Conservation (phyloP, 768 basidiomycete species). For the Coprinopsis cinerea region DNA sequence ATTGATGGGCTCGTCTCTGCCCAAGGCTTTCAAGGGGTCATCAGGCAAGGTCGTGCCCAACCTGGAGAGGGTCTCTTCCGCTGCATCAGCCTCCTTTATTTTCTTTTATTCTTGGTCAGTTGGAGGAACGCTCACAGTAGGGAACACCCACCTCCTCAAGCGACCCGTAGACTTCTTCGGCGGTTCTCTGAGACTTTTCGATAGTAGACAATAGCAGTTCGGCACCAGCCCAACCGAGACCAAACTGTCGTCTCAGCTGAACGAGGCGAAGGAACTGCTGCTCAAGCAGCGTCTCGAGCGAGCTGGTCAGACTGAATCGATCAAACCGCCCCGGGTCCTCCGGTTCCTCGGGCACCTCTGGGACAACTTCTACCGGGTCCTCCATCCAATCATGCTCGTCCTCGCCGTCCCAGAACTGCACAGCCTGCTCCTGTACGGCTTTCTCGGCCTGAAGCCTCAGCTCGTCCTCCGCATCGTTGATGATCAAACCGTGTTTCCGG, state of each 20-base stretch:
- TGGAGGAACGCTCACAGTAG: neutral
- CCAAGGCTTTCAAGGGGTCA: constrained; percentile 42
- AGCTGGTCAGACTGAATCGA: constrained; percentile 56
- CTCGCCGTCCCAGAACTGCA: constrained; percentile 21
- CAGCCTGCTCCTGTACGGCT: constrained; percentile 24
- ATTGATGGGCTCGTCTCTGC: constrained; percentile 38
- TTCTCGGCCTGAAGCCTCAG: constrained; percentile 27
- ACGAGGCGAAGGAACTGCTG: constrained; percentile 50
- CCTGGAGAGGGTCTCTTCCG: constrained; percentile 31
- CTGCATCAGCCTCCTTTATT: constrained; percentile 36
- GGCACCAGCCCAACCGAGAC: constrained; percentile 65
- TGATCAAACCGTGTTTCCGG: constrained; percentile 44
- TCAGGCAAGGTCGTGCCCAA: constrained; percentile 41
- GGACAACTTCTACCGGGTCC: constrained; percentile 1
- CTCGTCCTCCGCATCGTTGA: constrained; percentile 38
- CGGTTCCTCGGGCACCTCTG: constrained; percentile 20
- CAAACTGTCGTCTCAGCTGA: constrained; percentile 43
- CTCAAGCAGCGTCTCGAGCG: constrained; percentile 57
- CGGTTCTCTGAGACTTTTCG: constrained; percentile 37
- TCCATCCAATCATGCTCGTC: constrained; percentile 8
- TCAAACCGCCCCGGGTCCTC: constrained; percentile 43
- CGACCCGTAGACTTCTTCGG: constrained; percentile 33
- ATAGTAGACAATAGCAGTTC: constrained; percentile 45
- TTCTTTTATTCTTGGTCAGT: constrained; percentile 21
- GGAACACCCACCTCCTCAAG: constrained; percentile 21